These are phyloP conservation scores for Exophiala spinifera DNA, from an alignment of 2,329 filamentous ascomycete species.

Conservation along the genomic window DNA sequence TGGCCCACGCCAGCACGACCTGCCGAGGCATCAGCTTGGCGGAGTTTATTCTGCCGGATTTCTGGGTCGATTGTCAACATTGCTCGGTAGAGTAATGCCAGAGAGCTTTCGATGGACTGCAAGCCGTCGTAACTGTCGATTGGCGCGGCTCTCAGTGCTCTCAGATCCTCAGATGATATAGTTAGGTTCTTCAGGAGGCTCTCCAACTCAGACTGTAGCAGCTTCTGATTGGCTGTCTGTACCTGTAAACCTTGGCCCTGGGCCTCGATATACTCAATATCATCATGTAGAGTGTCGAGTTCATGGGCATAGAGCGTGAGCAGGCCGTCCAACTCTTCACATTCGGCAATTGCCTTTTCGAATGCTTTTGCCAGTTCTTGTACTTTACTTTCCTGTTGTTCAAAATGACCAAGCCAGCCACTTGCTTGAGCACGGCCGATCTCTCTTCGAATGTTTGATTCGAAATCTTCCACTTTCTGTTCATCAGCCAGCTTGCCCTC, in stretches of 20 bases:
- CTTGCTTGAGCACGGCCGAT: constrained; percentile 87
- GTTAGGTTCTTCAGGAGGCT: constrained; percentile 87
- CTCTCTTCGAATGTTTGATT: constrained; percentile 79
- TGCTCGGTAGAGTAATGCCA: constrained; percentile 83
- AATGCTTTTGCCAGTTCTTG: constrained; percentile 81
- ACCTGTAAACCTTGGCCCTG: constrained; percentile 96
- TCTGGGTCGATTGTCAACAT: constrained; percentile 90
- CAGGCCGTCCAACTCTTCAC: constrained; percentile 91
- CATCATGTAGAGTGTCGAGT: constrained; percentile 90
- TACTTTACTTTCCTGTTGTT: constrained; percentile 87
- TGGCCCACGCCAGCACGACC: constrained; percentile 46
- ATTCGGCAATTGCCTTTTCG: constrained; percentile 87
- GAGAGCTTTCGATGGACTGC: constrained; percentile 70
- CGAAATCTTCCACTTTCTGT: constrained; percentile 74
- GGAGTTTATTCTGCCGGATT: constrained; percentile 57
- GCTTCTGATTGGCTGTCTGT: constrained; percentile 93
- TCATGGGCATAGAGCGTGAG: constrained; percentile 94
- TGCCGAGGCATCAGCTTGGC: constrained; percentile 42
- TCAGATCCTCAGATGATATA: constrained; percentile 73
- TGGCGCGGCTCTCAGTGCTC: constrained; percentile 68
- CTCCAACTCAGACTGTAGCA: constrained; percentile 84
- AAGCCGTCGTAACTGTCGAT: constrained; percentile 69
- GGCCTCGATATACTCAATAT: constrained; percentile 95
- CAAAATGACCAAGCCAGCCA: constrained; percentile 78
- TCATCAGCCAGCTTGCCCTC: constrained; percentile 71